Evolutionary conservation across 306 rosid genomes (phyloP), one percentile per base, ranked within the genome.

Genomic region (Fagus sylvatica): DNA sequence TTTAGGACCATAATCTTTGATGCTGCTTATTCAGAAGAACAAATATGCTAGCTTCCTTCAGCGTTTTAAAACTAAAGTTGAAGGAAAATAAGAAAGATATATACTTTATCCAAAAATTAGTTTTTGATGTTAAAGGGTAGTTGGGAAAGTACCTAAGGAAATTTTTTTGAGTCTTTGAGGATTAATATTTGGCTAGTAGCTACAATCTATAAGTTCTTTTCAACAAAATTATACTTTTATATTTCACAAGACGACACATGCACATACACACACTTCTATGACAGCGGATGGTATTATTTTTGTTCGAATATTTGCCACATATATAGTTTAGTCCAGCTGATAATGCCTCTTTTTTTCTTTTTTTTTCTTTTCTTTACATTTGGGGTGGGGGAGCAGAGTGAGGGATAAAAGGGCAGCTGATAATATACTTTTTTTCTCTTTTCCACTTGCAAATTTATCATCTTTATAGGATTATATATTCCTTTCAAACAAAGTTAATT

Each of bases 401-500:
- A 8, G 13, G 13, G 65, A 57, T 22, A 19, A 57, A 28, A 57
- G 15, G 37, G 33, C 36, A 28, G 64, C 64, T 75, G 86, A 69
- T 72, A 75, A 80, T 85, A 80, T 80, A 68, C 81, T 81, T 74
- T 81, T 83, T 82, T 83, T 33, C 68, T 79, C 54, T 41, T 76
- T 78, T 86, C 73, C 82, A 79, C 79, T 84, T 75, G 75, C 83
- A 83, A 72, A 82, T 89, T 83, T 77, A 55, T 56, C 81, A 77
- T 88, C 94, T 88, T 88, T 88, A 73, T 54, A 77, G 83, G 80
- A 85, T 85, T 90, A 80, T 69, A 76, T 83, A 80, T 80, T 85
- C 88, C 78, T 84, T 62, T 33, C 4, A 28, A 33, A 61, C 40
- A 28, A 62, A 13, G 41, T 62, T 12, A 32, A 62, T 34, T 33